These are phyloP conservation scores for Colletotrichum tofieldiae DNA, from an alignment of 2,329 filamentous ascomycete genomes.

Conservation along the genomic window DNA sequence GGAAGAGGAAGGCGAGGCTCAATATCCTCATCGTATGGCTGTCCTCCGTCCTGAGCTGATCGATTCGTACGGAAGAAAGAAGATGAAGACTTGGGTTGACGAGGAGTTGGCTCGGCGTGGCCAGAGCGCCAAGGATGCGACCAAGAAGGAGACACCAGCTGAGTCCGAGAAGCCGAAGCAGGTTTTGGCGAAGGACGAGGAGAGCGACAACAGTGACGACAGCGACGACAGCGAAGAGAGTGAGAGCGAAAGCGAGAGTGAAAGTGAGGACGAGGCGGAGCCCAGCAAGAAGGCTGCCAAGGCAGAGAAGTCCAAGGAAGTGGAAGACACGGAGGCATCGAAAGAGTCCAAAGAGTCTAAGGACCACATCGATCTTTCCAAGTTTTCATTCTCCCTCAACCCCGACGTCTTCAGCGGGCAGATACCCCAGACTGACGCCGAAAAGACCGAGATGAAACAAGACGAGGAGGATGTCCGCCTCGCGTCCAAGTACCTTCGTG, in stretches of 20 bases:
- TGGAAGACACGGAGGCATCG: conserved; percentile 53
- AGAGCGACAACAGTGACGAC: conserved; percentile 49
- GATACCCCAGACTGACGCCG: conserved; percentile 88
- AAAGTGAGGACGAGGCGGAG: conserved; percentile 56
- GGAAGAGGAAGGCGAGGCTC: conserved; percentile 75
- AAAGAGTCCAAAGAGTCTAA: conserved; percentile 51
- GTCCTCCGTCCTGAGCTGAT: conserved; percentile 92
- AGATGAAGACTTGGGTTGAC: conserved; percentile 91
- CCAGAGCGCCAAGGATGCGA: conserved; percentile 55
- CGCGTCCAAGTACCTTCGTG: conserved; percentile 83
- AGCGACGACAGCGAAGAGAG: conserved; percentile 46
- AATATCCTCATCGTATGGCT: conserved; percentile 97
- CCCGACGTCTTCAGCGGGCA: conserved; percentile 97
- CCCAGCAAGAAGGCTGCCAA: conserved; percentile 47
- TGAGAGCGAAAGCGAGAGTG: conserved; percentile 52
- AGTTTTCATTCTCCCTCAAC: conserved; percentile 91
- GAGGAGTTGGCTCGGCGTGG: conserved; percentile 79
- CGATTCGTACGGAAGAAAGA: conserved; percentile 86
- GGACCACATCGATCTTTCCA: conserved; percentile 86
- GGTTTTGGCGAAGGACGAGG: conserved; percentile 42
- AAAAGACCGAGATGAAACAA: conserved; percentile 85
- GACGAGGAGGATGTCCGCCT: conserved; percentile 92
- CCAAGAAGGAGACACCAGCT: conserved; percentile 49
- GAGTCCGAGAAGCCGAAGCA: conserved; percentile 50
- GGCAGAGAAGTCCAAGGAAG: conserved; percentile 45